Evolutionary conservation across 2,329 filamentous ascomycete species (phyloP).

Genomic region (Aspergillus aculeatus): DNA sequence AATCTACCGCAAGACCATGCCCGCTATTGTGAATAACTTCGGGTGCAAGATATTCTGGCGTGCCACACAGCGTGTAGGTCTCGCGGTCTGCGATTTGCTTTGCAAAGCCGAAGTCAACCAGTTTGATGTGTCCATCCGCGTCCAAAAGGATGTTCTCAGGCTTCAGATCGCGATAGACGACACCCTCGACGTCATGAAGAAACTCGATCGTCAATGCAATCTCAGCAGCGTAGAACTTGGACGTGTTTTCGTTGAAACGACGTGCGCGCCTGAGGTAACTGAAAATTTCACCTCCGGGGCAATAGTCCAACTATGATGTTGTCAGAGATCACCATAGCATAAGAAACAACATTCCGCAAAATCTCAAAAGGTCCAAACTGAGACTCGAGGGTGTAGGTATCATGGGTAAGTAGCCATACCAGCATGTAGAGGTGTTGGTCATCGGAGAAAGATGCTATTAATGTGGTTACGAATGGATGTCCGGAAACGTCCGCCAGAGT

Average conservation of each 20-base stretch:
- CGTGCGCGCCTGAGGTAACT: slow-evolving; percentile 62
- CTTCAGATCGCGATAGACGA: slow-evolving; percentile 66
- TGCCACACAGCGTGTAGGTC: slow-evolving; percentile 67
- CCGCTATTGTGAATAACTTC: slow-evolving; percentile 66
- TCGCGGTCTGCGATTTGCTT: slow-evolving; percentile 60
- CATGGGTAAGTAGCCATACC: slow-evolving; percentile 30
- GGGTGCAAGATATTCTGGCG: slow-evolving; percentile 66
- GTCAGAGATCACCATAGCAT: slow-evolving; percentile 18
- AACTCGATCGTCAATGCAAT: slow-evolving; percentile 65
- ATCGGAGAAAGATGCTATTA: slow-evolving; percentile 65
- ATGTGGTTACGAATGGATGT: slow-evolving; percentile 65
- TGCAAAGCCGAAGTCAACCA: slow-evolving; percentile 68
- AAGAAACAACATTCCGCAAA: not conserved
- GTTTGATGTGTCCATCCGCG: slow-evolving; percentile 63
- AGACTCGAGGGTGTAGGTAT: not conserved
- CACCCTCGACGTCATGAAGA: slow-evolving; percentile 62
- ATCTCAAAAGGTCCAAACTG: not conserved
- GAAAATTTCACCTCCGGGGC: slow-evolving; percentile 66
- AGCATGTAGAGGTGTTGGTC: slow-evolving; percentile 57
- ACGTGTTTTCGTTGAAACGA: slow-evolving; percentile 62
- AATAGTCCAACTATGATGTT: slow-evolving; percentile 58
- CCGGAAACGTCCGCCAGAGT: slow-evolving; percentile 62
- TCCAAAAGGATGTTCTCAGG: slow-evolving; percentile 68
- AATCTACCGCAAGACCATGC: slow-evolving; percentile 65
- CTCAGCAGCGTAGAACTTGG: slow-evolving; percentile 65